Base-by-base conservation (phyloP, 495 filamentous ascomycete genomes). In the Tuber brumale region DNA sequence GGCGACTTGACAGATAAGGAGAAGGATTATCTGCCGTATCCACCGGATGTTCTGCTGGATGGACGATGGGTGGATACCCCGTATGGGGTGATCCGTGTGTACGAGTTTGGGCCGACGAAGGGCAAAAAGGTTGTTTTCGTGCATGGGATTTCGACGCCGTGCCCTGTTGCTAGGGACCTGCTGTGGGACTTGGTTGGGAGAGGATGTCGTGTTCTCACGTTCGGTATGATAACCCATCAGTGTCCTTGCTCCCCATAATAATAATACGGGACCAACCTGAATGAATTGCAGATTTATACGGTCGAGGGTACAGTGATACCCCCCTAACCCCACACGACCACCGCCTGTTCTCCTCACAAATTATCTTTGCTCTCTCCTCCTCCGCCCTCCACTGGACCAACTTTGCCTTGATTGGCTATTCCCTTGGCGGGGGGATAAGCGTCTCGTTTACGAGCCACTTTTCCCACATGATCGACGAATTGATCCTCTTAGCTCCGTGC, bases 131-230 rank as follows among this genome's bases (percentile, higher is more conserved):
- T 97, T 1, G 80, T 97, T 48, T 85, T 97, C 37, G 85, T 97
- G 35, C 94, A 97, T 82, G 95, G 95, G 42, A 96, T 97, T 81
- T 91, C 89, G 72, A 98, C 92, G 1, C 92, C 95, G 3, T 92
- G 91, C 83, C 87, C 92, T 78, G 88, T 93, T 5, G 85, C 96
- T 3, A 88, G 89, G 57, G 86, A 86, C 51, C 79, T 97, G 48
- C 91, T 94, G 51, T 86, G 91, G 82, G 87, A 86, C 19, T 86
- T 97, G 37, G 92, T 90, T 23, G 71, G 48, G 61, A 88, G 87
- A 35, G 93, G 93, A 6, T 97, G 91, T 81, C 88, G 94, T 27
- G 93, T 97, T 23, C 89, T 97, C 87, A 85, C 96, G 27, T 93
- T 94, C 77, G 91, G 90, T 86, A 83, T 84, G 87, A 76, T 27